phyloP scores from a whole-genome alignment of 176 grass and related monocot species.

The Oryza meridionalis region DNA sequence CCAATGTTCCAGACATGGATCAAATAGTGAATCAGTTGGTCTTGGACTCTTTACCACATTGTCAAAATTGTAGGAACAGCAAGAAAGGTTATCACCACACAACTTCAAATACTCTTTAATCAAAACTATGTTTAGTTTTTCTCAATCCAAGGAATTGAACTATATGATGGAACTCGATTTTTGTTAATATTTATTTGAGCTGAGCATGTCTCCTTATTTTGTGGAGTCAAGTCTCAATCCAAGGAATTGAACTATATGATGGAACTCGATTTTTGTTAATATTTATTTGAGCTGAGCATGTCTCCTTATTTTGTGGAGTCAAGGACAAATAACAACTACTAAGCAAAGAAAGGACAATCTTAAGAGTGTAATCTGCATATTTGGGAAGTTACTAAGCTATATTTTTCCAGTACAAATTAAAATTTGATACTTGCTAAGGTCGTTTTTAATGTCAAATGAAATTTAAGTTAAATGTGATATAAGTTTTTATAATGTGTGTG shows the following conservation, averaged over 20 bases:
- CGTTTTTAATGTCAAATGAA: not conserved
- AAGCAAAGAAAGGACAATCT: not conserved
- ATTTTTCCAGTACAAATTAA: not conserved
- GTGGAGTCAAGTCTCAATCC: not conserved
- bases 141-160: not conserved
- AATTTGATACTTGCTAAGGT: not conserved
- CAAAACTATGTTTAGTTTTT: not conserved
- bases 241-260: conserved; percentile 1
- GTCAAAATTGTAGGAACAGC: not conserved
- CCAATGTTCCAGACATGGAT: not conserved
- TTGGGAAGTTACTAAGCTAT: not conserved
- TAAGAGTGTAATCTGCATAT: not conserved
- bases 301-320: conserved; percentile 2
- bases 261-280: not conserved
- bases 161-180: not conserved
- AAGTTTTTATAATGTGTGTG: too few species aligned
- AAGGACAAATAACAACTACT: not conserved
- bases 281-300: conserved; percentile 6
- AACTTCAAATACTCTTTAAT: not conserved
- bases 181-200: not conserved
- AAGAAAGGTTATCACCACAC: not conserved
- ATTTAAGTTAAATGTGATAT: not conserved
- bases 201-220: conserved; percentile 15
- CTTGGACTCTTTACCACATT: not conserved
- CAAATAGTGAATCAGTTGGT: not conserved